phyloP scores from a whole-genome alignment of 2,329 filamentous ascomycete genomes.

The Tolypocladium tundrense region DNA sequence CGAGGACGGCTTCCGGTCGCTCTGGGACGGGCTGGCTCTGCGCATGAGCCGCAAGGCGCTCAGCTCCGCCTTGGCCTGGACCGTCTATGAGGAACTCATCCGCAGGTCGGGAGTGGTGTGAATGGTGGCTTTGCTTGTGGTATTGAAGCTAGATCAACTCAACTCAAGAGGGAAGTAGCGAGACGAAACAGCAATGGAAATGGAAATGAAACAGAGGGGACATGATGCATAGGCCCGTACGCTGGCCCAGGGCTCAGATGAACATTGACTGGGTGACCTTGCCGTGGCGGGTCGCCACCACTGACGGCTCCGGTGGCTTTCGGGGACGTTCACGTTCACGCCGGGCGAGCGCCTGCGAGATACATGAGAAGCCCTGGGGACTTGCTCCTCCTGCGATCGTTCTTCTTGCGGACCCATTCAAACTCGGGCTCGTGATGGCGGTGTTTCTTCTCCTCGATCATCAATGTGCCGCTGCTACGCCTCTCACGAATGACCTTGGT shows the following conservation, averaged over 20 bases:
- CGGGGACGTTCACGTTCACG: slow-evolving; percentile 13
- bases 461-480: slow-evolving; percentile 30
- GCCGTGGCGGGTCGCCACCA: background rate
- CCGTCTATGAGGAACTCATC: slow-evolving; percentile 88
- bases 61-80: slow-evolving; percentile 94
- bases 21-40: slow-evolving; percentile 79
- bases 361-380: slow-evolving; percentile 48
- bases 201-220: background rate
- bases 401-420: slow-evolving; percentile 49
- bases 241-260: background rate
- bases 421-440: slow-evolving; percentile 35
- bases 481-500: slow-evolving; percentile 54
- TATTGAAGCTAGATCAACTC: background rate
- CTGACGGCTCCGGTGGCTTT: background rate
- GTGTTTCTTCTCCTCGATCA: slow-evolving; percentile 36
- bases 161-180: background rate
- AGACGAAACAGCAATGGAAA: background rate
- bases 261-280: background rate
- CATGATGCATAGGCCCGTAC: background rate
- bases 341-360: slow-evolving; percentile 39
- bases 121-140: background rate
- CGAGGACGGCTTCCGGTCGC: slow-evolving; percentile 68
- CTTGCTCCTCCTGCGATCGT: slow-evolving; percentile 42
- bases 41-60: slow-evolving; percentile 86
- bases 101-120: slow-evolving; percentile 34